phyloP scores from a whole-genome alignment of 768 basidiomycete genomes.

The Trametes punicea region DNA sequence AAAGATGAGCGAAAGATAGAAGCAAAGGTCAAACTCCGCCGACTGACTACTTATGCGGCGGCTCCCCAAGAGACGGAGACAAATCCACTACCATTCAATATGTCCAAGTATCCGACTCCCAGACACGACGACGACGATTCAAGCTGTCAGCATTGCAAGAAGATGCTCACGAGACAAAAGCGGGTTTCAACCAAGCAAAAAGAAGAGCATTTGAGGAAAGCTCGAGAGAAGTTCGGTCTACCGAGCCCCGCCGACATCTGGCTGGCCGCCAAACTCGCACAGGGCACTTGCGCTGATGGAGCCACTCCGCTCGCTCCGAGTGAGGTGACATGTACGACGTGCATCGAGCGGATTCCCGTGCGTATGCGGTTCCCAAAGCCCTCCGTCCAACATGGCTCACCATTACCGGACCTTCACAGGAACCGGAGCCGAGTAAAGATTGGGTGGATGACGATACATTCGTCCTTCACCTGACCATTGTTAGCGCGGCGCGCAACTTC shows the following conservation, averaged over 20 bases:
- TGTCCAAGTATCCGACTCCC: background rate
- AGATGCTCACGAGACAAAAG: background rate
- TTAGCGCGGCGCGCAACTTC: background rate
- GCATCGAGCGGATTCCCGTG: constrained; percentile 13
- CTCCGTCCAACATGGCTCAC: background rate
- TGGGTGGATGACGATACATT: constrained; percentile 15
- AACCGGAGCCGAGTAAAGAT: background rate
- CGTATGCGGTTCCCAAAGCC: background rate
- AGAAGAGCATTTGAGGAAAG: background rate
- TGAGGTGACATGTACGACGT: constrained; percentile 13
- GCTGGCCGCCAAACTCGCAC: constrained; percentile 6
- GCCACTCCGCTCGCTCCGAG: background rate
- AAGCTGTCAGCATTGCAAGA: background rate
- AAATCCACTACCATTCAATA: background rate
- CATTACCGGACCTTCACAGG: background rate
- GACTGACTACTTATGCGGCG: constrained; percentile 1
- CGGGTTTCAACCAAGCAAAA: background rate
- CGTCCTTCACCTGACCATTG: constrained; percentile 16
- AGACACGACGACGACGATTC: background rate
- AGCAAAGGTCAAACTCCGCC: background rate
- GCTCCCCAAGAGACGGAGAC: background rate
- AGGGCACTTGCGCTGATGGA: background rate
- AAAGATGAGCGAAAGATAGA: constrained; percentile 10
- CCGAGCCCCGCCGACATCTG: constrained; percentile 12
- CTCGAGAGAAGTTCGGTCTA: background rate